A percentile compares a stretch with the other conserved stretches of the same genome.
These are phyloP conservation scores for Moesziomyces antarcticus DNA, from an alignment of 1,284 basidiomycete species.

Conservation along the genomic window DNA sequence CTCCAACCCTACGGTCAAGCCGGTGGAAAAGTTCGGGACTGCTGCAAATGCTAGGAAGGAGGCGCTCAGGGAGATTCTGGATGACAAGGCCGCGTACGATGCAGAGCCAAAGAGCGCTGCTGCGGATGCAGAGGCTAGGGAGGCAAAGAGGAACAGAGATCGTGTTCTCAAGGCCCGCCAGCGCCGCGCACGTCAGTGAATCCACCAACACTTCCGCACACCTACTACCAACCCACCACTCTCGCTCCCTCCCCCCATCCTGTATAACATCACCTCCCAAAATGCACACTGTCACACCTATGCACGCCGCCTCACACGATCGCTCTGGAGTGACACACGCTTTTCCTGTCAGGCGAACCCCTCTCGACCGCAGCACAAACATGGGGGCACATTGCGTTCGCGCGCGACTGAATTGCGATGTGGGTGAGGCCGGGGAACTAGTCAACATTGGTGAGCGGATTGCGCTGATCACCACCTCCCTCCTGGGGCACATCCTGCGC, in stretches of 20 bases:
- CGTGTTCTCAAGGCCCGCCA: slow-evolving; percentile 40
- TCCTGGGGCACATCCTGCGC: slow-evolving; percentile 4
- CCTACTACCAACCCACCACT: background rate
- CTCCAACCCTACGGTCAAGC: background rate
- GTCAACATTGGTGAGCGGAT: slow-evolving; percentile 19
- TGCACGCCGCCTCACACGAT: too few relatives aligned
- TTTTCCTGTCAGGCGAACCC: too few relatives aligned
- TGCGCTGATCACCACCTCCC: slow-evolving; percentile 9
- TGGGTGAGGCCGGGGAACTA: background rate
- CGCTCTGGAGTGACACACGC: too few relatives aligned
- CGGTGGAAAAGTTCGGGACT: too few relatives aligned
- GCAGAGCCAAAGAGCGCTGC: background rate
- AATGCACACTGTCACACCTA: background rate
- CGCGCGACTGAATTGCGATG: too few relatives aligned
- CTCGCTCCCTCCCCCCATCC: background rate
- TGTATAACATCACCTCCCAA: slow-evolving; percentile 14
- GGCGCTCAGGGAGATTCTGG: slow-evolving; percentile 44
- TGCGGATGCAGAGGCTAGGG: slow-evolving; percentile 3
- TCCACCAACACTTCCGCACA: background rate
- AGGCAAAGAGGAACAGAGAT: slow-evolving; percentile 21
- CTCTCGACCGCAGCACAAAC: too few relatives aligned
- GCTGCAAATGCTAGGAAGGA: slow-evolving; percentile 19
- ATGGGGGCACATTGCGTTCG: too few relatives aligned
- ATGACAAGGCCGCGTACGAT: slow-evolving; percentile 35
- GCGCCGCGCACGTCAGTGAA: slow-evolving; percentile 31